Base-by-base conservation (phyloP, 257 asterid species). In the Ajuga chamaepitys region DNA sequence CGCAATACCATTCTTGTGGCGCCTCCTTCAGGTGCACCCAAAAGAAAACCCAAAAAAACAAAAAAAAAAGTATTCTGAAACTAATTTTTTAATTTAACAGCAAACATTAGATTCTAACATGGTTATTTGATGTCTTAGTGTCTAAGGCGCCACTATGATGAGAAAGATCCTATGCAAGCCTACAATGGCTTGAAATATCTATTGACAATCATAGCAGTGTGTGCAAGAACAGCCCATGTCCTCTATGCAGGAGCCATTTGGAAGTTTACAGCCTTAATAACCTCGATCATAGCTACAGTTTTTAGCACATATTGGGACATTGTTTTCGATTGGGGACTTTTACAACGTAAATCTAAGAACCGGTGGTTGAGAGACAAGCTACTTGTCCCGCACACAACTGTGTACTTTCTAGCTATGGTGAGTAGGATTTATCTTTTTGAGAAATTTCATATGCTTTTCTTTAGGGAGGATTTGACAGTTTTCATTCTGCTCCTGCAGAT, bases 341-440 rank as follows among this genome's bases (percentile, higher is more conserved):
- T 86, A 12, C 85, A 74, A 13, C n/a, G 68, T 0, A 67, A 71
- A 30, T 80, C 91, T 0, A 78, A 70, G 76, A 84, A 86, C 54
- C 61, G 70, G 40, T 81, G 78, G 74, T 73, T 86, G 74, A 84
- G 95, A 75, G 95, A 86, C 70, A 80, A 86, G 67, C 83, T 86
- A 8, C 83, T 86, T 20, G 22, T 86, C 9, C 82, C 87, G 5
- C 70, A 78, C 73, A 81, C 54, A 51, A 65, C 22, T 51, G 87
- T 76, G 9, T 87, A 84, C 76, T 84, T 62, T 50, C 37, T 48
- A 17, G 91, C 95, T 52, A 82, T 87, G 50, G 95, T 84, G 59
- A 80, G 82, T 58, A 56, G 22, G 38, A 28, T 12, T 2, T 28
- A 28, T 56, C 67, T 58, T 4, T 72, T 64, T 61, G 18, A 42